Evolutionary conservation across 2,329 filamentous ascomycete species (phyloP), one percentile per base, ranked within the genome.

Genomic region (Diaporthe longicolla): DNA sequence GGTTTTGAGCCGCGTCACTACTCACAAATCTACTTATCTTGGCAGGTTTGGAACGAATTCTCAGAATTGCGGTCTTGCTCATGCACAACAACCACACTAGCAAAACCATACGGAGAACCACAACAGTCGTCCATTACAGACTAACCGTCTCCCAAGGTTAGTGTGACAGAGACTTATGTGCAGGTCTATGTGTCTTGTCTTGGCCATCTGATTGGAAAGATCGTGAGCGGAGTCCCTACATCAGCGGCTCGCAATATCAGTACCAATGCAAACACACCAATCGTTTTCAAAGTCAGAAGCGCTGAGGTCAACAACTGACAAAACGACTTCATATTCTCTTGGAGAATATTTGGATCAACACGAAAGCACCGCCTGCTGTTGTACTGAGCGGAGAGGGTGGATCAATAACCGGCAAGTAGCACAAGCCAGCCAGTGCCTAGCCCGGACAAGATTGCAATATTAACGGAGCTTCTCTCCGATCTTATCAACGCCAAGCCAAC

Each of bases 401-500:
- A 40, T 52, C 63, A 13, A 17, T 1, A 17, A 24, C 13, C 43
- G 9, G 9, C 19, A 48, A n/a, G 45, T n/a, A 13, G 21, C 13
- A n/a, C 21, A 21, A 50, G 45, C 24, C 37, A 40, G 37, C 37
- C 45, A 50, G 45, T 50, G 21, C 21, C 45, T 50, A 50, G 45
- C 3, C 45, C 15, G 9, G 21, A 13, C 45, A 50, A 24, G 19
- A 35, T 43, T 35, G 32, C 61, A 26, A 35, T 35, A 17, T 13
- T 32, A 17, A 13, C 63, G 63, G 63, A 37, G 21, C 63, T 52
- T 52, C 29, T 52, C 45, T 37, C 63, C 45, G 63, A 66, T 52
- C 63, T 66, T 66, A 66, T 66, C 63, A 37, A 13, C 63, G 63
- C 63, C 63, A 66, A 66, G 63, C 63, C 29, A 9, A 37, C 21